phyloP scores from a whole-genome alignment of 1,284 basidiomycete species.

The Apiotrichum mycotoxinovorans region DNA sequence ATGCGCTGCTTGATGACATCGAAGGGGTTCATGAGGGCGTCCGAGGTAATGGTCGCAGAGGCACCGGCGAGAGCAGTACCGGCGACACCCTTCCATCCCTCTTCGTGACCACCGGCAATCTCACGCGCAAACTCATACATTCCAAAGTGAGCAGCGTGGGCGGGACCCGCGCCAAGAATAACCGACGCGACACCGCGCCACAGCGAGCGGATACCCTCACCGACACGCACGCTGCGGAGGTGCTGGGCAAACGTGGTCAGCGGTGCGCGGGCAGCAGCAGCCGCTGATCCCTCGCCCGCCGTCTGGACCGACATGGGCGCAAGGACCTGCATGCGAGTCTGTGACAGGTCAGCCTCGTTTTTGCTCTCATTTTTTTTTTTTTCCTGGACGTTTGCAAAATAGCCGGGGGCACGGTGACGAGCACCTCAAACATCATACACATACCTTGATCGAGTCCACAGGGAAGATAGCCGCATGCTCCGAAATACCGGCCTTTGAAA shows the following conservation, averaged over 20 bases:
- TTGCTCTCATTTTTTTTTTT: no score
- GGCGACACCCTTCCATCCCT: constrained; percentile 45
- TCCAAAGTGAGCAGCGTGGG: constrained; percentile 97
- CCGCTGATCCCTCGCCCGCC: constrained; percentile 63
- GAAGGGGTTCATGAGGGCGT: constrained; percentile 99
- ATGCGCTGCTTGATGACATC: constrained; percentile 99
- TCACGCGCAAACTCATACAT: constrained; percentile 95
- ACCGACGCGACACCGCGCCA: constrained; percentile 99
- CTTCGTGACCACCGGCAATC: constrained; percentile 67
- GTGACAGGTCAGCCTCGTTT: constrained; percentile 5
- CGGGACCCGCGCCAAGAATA: constrained; percentile 93
- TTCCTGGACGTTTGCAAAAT: no score
- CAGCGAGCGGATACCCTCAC: constrained; percentile 83
- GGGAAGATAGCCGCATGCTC: constrained; percentile 99
- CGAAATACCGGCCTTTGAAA: constrained; percentile 83
- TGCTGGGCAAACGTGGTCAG: constrained; percentile 43
- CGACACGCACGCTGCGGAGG: constrained; percentile 63
- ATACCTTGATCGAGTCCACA: constrained; percentile 93
- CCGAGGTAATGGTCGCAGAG: constrained; percentile 87
- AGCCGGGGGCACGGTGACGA: no score
- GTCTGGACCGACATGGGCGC: constrained; percentile 26
- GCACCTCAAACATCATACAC: constrained; percentile 25
- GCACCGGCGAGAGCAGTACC: constrained; percentile 83
- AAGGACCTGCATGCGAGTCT: constrained; percentile 99
- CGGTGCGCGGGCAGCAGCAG: constrained; percentile 25